phyloP scores from a whole-genome alignment of 805 yeast genomes.

The Lipomyces yamadae region DNA sequence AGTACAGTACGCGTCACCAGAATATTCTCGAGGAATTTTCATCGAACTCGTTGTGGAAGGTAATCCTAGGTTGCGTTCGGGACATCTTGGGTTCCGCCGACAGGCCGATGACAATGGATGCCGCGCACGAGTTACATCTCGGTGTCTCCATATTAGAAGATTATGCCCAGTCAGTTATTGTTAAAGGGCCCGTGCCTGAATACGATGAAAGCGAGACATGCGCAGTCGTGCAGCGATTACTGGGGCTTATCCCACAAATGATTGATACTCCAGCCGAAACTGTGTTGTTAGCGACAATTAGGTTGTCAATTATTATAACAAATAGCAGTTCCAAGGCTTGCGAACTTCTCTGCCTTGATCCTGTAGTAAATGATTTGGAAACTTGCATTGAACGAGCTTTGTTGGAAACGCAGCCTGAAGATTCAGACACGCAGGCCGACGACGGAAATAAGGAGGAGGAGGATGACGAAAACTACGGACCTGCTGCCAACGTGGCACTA shows the following conservation, averaged over 20 bases:
- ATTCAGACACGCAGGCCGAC: conserved; percentile 8
- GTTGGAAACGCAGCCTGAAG: neutral
- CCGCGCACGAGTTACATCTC: conserved; percentile 20
- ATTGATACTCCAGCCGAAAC: conserved; percentile 1
- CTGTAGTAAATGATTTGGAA: neutral
- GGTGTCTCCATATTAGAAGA: conserved; percentile 23
- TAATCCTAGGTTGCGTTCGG: neutral
- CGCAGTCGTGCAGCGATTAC: neutral
- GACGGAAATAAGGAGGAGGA: neutral
- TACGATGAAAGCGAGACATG: conserved; percentile 7
- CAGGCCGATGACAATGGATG: neutral
- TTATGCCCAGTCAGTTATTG: conserved; percentile 9
- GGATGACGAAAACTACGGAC: conserved; percentile 13
- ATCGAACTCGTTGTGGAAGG: conserved; percentile 1
- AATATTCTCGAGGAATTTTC: neutral
- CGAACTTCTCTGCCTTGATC: conserved; percentile 2
- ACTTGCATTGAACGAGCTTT: conserved; percentile 6
- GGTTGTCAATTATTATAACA: conserved; percentile 22
- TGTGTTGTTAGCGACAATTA: conserved; percentile 17
- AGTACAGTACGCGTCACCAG: conserved; percentile 1
- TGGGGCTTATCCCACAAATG: conserved; percentile 12
- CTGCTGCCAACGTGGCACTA: conserved; percentile 27
- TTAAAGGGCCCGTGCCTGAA: neutral
- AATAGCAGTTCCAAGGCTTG: conserved; percentile 15
- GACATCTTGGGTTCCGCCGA: neutral